Base-by-base conservation (phyloP, 2,329 filamentous ascomycete genomes). In the Penicillium sp. region DNA sequence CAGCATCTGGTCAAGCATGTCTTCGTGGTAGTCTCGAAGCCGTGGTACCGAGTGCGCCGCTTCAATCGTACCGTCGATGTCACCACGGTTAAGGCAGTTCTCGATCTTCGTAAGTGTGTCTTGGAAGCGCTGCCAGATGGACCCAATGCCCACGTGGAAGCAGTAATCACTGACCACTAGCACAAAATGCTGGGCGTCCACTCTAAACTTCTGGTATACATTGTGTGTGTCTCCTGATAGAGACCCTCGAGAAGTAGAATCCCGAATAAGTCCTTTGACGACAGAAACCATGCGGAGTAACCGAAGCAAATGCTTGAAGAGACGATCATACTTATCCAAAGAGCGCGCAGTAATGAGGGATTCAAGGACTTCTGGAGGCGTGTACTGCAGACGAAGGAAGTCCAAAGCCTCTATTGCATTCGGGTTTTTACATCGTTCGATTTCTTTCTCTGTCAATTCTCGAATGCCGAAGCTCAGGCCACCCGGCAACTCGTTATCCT, bases 381-480 rank as follows among this genome's bases (percentile, higher is more conserved):
- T 89, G 73, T 97, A 97, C 44, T 91, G 88, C 8, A 99, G 77
- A 2, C 90, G 85, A 16, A 99, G 79, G 66, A 99, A 97, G 72
- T 97, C 94, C n/a, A 97, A 79, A 0, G 94, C 94, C 68, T 93
- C 86, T 18, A 97, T 81, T 0, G 87, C 88, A 67, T 90, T 83
- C 0, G 91, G 86, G 64, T 97, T 84, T 80, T 95, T 86, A 71
- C 91, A 93, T 58, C 82, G 86, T 50, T 91, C 84, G 46, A 96
- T 89, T 63, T 97, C 91, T 45, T 87, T 86, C 8, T 85, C 80
- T 0, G 86, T 82, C 58, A 97, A 80, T 62, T 93, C 87, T 37
- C 94, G 88, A 25, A 99, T 88, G 0, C 90, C 85, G 69, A 99
- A 97, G 70, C 86, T 90, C 31, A 92, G 73, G 25, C 87, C 85